Base-by-base conservation (phyloP, 2,329 filamentous ascomycete species). In the Calonectria pseudoturangicola region DNA sequence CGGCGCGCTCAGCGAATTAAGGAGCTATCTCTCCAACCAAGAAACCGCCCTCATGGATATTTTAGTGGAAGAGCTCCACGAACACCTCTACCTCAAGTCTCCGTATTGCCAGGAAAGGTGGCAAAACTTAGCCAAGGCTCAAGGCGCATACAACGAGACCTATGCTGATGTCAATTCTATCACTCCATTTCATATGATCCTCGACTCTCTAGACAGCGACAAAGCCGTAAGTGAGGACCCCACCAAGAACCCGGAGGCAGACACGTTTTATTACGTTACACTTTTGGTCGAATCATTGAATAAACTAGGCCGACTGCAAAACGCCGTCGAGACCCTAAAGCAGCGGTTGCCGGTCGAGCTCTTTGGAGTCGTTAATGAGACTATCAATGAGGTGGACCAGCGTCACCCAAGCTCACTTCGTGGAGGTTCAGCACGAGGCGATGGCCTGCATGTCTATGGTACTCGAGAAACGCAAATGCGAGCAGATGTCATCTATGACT, bases 61-160 rank as follows among this genome's bases (percentile, higher is more conserved):
- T 66, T 84, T 99, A 69, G 92, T 98, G n/a, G 97, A 99, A 82
- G 97, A 99, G 84, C 88, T 99, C 41, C 97, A 99, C 82, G 97
- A 98, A 82, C 97, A 99, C 84, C 89, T 99, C 4, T 99, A 99
- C 82, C 91, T 99, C 47, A 98, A 98, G 83, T 98, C 96, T 4
- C 97, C 96, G 0, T 99, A 99, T 82, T 98, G 96, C 81, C 95
- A 98, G 82, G 95, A 98, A 82, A 90, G 97, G 77, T 99, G 97
- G 97, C 97, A 98, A 84, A 91, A 90, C 71, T 91, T 98, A 72
- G 89, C 93, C 45, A 93, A 93, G 78, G 90, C 89, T 45, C 92
- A 94, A 75, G 88, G 90, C 60, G 86, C 87, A 3, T 86, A 85
- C 73, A 86, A 85, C 51, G 88, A 90, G 64, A 85, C 83, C 45